phyloP scores from a whole-genome alignment of 257 asterid species.

The Gynochthodes officinalis region DNA sequence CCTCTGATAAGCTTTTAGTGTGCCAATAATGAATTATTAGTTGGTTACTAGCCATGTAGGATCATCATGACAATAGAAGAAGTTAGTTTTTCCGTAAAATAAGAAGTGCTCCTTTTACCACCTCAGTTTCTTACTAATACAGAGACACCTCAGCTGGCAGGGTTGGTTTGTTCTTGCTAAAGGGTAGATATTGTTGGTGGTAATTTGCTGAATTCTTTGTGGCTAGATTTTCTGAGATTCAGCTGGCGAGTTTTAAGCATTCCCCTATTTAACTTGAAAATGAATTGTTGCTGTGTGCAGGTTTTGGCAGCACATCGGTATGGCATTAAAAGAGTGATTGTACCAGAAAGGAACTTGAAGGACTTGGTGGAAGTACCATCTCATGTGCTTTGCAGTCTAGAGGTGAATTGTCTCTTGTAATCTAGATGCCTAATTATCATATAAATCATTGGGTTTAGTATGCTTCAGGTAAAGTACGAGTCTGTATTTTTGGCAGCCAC shows the following conservation, averaged over 20 bases:
- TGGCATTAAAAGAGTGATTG: conserved; percentile 92
- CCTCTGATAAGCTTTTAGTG: not conserved
- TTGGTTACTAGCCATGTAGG: not conserved
- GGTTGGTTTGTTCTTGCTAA: not conserved
- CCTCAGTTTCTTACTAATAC: not conserved
- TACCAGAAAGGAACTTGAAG: conserved; percentile 91
- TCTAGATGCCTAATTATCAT: conserved; percentile 9
- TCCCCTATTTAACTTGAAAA: not conserved
- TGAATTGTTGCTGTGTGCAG: conserved; percentile 36
- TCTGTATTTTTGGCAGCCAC: not conserved
- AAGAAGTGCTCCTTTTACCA: not conserved
- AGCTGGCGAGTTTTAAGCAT: not conserved
- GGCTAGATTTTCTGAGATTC: not conserved
- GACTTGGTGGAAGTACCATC: conserved; percentile 95
- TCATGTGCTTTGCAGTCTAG: conserved; percentile 72
- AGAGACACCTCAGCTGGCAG: no score
- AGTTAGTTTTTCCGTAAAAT: not conserved
- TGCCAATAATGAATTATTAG: not conserved
- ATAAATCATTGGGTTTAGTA: not conserved
- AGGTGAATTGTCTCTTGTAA: conserved; percentile 44
- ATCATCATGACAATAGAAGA: not conserved
- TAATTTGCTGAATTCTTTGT: not conserved
- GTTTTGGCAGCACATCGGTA: conserved; percentile 96
- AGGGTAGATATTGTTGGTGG: not conserved
- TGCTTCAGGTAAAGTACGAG: not conserved